Conservation (phyloP, 352 stramenopile species). For the Globisporangium middletonii region DNA sequence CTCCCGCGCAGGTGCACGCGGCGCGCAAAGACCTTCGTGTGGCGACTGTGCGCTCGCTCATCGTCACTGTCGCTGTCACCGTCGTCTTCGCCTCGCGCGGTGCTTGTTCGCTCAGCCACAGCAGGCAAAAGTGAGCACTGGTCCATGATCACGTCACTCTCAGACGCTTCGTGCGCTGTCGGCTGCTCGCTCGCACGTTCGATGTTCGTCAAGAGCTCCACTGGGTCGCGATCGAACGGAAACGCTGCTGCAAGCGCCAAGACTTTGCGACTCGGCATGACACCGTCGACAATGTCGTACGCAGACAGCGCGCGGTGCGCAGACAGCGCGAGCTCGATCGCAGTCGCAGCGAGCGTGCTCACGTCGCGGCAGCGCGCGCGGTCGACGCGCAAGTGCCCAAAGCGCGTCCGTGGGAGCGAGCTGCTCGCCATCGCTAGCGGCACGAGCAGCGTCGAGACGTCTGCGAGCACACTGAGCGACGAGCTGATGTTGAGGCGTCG, state of each 20-base stretch:
- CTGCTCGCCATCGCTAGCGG: constrained; percentile 39
- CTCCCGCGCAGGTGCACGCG: constrained; percentile 43
- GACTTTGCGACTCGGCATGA: constrained; percentile 50
- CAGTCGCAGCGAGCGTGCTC: constrained; percentile 32
- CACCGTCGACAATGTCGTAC: constrained; percentile 40
- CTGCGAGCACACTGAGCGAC: constrained; percentile 50
- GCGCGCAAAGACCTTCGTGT: constrained; percentile 27
- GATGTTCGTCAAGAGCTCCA: constrained; percentile 24
- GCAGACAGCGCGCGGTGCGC: constrained; percentile 25
- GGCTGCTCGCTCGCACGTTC: constrained; percentile 12
- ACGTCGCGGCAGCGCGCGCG: constrained; percentile 24
- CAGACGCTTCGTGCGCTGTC: background rate
- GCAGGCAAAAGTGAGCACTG: constrained; percentile 39
- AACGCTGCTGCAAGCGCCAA: constrained; percentile 43
- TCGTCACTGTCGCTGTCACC: constrained; percentile 7
- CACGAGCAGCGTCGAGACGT: constrained; percentile 49
- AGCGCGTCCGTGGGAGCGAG: constrained; percentile 22
- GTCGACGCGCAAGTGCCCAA: constrained; percentile 23
- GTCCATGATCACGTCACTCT: constrained; percentile 10
- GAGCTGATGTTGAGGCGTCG: constrained; percentile 58
- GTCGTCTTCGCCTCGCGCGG: constrained; percentile 7
- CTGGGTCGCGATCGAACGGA: constrained; percentile 27
- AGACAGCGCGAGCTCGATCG: constrained; percentile 46
- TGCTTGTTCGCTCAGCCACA: constrained; percentile 1
- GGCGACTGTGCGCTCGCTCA: background rate